These are phyloP conservation scores for Candolleomyces aberdarensis DNA, from an alignment of 768 basidiomycete species.

Conservation along the genomic window DNA sequence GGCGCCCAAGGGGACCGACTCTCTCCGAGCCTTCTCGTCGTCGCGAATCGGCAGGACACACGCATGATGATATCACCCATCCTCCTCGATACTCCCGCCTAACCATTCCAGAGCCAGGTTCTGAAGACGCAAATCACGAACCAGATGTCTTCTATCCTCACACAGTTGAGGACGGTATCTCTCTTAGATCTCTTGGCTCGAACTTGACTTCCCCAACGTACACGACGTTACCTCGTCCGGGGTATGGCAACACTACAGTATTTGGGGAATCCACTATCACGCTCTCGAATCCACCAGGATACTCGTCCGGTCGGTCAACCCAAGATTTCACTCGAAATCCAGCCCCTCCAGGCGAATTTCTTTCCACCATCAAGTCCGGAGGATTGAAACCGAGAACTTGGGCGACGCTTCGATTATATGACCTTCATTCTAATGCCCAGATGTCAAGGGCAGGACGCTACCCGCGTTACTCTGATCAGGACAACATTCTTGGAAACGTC, in stretches of 20 bases:
- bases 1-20: not conserved
- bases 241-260: too few relatives aligned
- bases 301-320: not conserved
- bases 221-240: not conserved
- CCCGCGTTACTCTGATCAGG: not conserved
- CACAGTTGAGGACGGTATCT: not conserved
- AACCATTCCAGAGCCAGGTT: not conserved
- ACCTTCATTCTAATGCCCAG: not conserved
- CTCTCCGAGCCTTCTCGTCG: not conserved
- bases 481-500: not conserved
- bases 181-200: not conserved
- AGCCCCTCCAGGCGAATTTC: not conserved
- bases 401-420: conserved; percentile 3
- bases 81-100: not conserved
- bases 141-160: not conserved
- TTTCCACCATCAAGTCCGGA: not conserved
- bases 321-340: not conserved
- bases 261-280: not conserved
- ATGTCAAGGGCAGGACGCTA: not conserved
- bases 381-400: not conserved
- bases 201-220: not conserved
- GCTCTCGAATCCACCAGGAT: not conserved
- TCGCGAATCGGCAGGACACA: too few relatives aligned
- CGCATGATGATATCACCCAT: not conserved
- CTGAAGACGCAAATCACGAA: not conserved